Conservation (phyloP, 2,329 filamentous ascomycete genomes). For the Trematosphaeria pertusa region DNA sequence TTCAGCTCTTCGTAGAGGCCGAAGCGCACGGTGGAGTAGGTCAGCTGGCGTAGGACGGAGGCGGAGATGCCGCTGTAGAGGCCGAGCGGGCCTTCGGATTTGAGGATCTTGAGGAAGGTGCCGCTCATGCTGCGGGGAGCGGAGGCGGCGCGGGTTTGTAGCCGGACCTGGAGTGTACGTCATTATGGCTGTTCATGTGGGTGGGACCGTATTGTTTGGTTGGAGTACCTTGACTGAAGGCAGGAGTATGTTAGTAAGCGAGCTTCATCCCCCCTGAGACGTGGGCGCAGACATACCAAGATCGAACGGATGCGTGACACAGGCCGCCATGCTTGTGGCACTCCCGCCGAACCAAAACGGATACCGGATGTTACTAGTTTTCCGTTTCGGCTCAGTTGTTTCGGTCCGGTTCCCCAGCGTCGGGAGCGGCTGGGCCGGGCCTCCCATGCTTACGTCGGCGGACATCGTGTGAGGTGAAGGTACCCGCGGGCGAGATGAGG, state of each 20-base stretch:
- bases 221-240: no score
- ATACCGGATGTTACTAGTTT: neutral
- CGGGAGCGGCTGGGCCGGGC: no score
- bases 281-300: neutral
- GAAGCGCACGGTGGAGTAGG: slow-evolving; percentile 92
- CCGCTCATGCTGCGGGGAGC: neutral
- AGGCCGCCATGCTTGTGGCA: slow-evolving; percentile 2
- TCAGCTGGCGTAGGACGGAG: slow-evolving; percentile 83
- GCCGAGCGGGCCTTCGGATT: neutral
- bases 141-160: neutral
- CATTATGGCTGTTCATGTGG: neutral
- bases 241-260: no score
- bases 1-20: slow-evolving; percentile 94
- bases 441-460: neutral
- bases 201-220: no score
- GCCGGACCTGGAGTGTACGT: neutral
- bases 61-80: slow-evolving; percentile 65
- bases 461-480: neutral
- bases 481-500: neutral
- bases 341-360: slow-evolving; percentile 3
- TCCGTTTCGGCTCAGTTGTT: neutral
- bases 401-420: neutral
- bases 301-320: slow-evolving; percentile 4
- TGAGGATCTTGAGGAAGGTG: neutral
- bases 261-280: no score